Conservation (phyloP, 768 basidiomycete species). For the Chiua virens region DNA sequence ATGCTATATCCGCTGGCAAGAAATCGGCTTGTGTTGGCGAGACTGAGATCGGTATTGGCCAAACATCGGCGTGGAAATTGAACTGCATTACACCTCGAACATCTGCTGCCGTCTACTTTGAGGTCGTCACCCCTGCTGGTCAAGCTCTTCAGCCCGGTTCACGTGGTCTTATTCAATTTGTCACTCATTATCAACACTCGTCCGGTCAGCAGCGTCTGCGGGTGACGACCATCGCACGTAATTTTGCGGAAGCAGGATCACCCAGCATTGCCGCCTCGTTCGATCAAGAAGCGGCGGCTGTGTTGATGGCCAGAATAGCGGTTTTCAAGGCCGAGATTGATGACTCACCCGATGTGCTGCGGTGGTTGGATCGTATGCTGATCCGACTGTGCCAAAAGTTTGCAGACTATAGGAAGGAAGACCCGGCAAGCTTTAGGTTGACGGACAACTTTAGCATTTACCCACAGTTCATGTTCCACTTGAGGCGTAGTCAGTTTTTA, state of each 20-base stretch:
- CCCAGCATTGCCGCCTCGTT: constrained; percentile 91
- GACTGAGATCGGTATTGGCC: constrained; percentile 98
- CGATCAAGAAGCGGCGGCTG: constrained; percentile 97
- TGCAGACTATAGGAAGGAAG: constrained; percentile 97
- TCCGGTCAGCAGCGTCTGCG: constrained; percentile 93
- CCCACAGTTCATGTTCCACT: constrained; percentile 99
- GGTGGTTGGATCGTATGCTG: constrained; percentile 98
- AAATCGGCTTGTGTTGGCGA: constrained; percentile 96
- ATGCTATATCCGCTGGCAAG: constrained; percentile 96
- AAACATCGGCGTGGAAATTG: constrained; percentile 98
- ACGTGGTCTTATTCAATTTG: constrained; percentile 95
- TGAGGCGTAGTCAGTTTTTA: constrained; percentile 94
- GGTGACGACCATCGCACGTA: constrained; percentile 97
- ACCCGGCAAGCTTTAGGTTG: constrained; percentile 89
- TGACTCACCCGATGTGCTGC: constrained; percentile 91
- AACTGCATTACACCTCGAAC: constrained; percentile 87
- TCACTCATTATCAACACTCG: constrained; percentile 97
- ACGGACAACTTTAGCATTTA: constrained; percentile 98
- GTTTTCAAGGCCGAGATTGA: constrained; percentile 99
- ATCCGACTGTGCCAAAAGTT: constrained; percentile 99
- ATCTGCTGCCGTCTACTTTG: constrained; percentile 92
- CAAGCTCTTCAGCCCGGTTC: constrained; percentile 88
- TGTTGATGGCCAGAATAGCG: constrained; percentile 97
- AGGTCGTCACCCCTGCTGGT: constrained; percentile 96
- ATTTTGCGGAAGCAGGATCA: constrained; percentile 97